phyloP scores from a whole-genome alignment of 352 stramenopile species.

The Globisporangium uncinulatum region DNA sequence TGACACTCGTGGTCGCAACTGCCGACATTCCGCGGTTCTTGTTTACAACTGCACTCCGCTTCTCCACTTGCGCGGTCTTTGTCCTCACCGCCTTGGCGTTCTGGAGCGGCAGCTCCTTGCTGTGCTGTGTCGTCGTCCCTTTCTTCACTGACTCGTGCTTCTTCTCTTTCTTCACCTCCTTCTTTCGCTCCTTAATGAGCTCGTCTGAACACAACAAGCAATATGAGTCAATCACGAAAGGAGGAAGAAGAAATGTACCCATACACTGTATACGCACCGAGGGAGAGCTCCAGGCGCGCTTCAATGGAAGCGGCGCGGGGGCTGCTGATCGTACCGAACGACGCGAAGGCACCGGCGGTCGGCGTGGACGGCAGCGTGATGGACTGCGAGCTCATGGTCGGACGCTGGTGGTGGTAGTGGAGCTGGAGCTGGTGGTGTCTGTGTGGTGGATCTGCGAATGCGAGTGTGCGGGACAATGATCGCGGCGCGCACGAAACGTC shows the following conservation, averaged over 20 bases:
- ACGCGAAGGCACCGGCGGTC: conserved; percentile 1
- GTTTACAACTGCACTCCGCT: conserved; percentile 35
- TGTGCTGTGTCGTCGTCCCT: conserved; percentile 15
- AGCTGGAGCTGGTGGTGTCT: conserved; percentile 1
- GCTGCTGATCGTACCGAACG: conserved; percentile 8
- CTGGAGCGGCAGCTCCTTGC: conserved; percentile 15
- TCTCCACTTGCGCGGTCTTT: conserved; percentile 16
- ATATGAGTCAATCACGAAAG: conserved; percentile 1
- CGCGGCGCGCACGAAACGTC: background rate
- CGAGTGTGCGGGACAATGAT: background rate
- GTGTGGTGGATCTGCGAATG: conserved; percentile 3
- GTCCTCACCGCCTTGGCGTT: conserved; percentile 8
- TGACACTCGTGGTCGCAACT: conserved; percentile 4
- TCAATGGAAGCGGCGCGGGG: conserved; percentile 19
- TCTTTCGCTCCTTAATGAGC: conserved; percentile 72
- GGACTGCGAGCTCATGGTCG: conserved; percentile 8
- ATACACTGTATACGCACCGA: conserved; percentile 18
- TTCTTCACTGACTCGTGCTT: conserved; percentile 14
- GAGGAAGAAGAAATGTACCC: background rate
- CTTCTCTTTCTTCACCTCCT: conserved; percentile 21
- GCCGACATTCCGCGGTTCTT: conserved; percentile 37
- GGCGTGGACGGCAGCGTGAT: conserved; percentile 5
- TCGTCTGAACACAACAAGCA: conserved; percentile 24
- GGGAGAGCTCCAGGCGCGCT: conserved; percentile 33
- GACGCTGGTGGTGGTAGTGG: background rate